These are phyloP conservation scores for Blastobotrys capitulatus DNA, from an alignment of 1,139 yeast species.

Conservation along the genomic window DNA sequence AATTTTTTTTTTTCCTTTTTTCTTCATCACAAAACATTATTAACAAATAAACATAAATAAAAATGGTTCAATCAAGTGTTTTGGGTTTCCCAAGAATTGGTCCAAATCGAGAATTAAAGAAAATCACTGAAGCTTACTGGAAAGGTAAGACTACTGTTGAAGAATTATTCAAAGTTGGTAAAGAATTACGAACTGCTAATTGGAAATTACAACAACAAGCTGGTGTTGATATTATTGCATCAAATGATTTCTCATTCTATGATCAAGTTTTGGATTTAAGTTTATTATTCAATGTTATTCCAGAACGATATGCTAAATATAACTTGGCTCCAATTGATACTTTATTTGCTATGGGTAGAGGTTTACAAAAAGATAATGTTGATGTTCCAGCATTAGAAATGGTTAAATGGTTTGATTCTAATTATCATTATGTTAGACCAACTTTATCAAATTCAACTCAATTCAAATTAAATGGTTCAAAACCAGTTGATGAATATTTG, in stretches of 20 bases:
- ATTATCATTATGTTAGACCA: slow-evolving; percentile 99
- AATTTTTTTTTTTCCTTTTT: background rate
- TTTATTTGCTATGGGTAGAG: slow-evolving; percentile 99
- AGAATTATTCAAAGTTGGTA: slow-evolving; percentile 86
- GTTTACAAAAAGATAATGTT: slow-evolving; percentile 95
- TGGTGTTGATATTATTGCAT: slow-evolving; percentile 95
- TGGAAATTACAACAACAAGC: slow-evolving; percentile 98
- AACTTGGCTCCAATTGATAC: slow-evolving; percentile 87
- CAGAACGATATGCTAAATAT: slow-evolving; percentile 93
- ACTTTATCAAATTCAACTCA: slow-evolving; percentile 93
- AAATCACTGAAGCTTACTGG: slow-evolving; percentile 99
- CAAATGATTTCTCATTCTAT: slow-evolving; percentile 97
- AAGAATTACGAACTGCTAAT: slow-evolving; percentile 90
- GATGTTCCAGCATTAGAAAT: slow-evolving; percentile 99
- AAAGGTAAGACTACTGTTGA: slow-evolving; percentile 83
- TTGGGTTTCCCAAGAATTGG: slow-evolving; percentile 99
- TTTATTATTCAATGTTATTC: slow-evolving; percentile 87
- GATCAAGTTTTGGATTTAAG: slow-evolving; percentile 96
- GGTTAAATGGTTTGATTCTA: slow-evolving; percentile 99
- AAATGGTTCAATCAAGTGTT: slow-evolving; percentile 92
- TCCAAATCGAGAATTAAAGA: slow-evolving; percentile 98
- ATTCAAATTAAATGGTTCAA: slow-evolving; percentile 92
- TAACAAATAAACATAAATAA: slow-evolving; percentile 7
- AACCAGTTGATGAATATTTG: slow-evolving; percentile 95
- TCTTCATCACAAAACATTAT: background rate